Evolutionary conservation across 2,329 filamentous ascomycete genomes (phyloP).

Genomic region (Fusarium incarnatum): DNA sequence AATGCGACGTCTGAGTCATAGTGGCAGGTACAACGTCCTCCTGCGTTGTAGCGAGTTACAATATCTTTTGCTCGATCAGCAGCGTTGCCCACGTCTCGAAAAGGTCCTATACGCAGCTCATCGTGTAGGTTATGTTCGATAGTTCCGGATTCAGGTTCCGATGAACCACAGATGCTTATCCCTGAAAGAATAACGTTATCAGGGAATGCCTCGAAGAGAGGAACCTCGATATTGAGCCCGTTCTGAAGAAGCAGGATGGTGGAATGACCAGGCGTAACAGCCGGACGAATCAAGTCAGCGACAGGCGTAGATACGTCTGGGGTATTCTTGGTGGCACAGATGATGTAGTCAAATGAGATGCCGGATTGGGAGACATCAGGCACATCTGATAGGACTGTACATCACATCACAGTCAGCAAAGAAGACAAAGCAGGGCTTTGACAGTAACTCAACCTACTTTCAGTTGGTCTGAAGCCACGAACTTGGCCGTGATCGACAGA

Average conservation of each 20-base stretch:
- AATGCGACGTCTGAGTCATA: slow-evolving; percentile 40
- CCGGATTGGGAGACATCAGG: slow-evolving; percentile 33
- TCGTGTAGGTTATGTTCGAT: slow-evolving; percentile 42
- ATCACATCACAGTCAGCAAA: slow-evolving; percentile 2
- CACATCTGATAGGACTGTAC: slow-evolving; percentile 33
- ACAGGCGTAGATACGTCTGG: slow-evolving; percentile 36
- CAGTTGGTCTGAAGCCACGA: slow-evolving; percentile 34
- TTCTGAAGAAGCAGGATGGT: slow-evolving; percentile 44
- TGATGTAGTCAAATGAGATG: slow-evolving; percentile 41
- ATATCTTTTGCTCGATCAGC: slow-evolving; percentile 37
- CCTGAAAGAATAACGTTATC: slow-evolving; percentile 41
- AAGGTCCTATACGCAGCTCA: slow-evolving; percentile 39
- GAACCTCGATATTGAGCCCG: slow-evolving; percentile 43
- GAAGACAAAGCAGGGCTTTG: background rate
- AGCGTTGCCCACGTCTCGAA: slow-evolving; percentile 29
- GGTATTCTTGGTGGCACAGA: slow-evolving; percentile 44
- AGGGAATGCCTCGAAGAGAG: slow-evolving; percentile 37
- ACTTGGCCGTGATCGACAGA: slow-evolving; percentile 43
- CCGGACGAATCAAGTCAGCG: slow-evolving; percentile 39
- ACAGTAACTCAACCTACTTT: slow-evolving; percentile 25
- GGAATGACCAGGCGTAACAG: slow-evolving; percentile 35
- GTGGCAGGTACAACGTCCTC: slow-evolving; percentile 33
- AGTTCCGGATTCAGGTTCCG: slow-evolving; percentile 36
- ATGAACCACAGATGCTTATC: slow-evolving; percentile 44
- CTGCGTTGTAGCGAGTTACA: slow-evolving; percentile 39